These are phyloP conservation scores for Claviceps monticola DNA, from an alignment of 2,329 filamentous ascomycete genomes.

Conservation along the genomic window DNA sequence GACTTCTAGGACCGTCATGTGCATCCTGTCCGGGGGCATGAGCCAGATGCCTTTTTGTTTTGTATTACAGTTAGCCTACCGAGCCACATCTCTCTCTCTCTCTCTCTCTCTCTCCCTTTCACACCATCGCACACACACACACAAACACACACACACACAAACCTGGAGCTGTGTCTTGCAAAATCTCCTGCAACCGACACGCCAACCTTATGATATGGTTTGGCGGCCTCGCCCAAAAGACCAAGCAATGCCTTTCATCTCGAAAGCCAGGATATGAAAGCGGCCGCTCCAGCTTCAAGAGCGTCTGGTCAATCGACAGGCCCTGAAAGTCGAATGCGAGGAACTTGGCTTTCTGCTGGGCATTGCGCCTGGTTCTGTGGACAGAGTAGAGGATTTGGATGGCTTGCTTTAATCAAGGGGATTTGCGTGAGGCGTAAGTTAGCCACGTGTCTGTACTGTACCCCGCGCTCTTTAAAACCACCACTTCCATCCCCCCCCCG, in stretches of 20 bases:
- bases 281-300: constrained; percentile 54
- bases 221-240: constrained; percentile 79
- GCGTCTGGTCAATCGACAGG: constrained; percentile 61
- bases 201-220: constrained; percentile 55
- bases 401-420: constrained; percentile 31
- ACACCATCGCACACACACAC: constrained; percentile 13
- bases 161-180: constrained; percentile 57
- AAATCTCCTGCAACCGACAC: constrained; percentile 49
- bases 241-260: constrained; percentile 70
- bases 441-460: not conserved
- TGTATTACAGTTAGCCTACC: not conserved
- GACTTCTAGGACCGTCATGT: constrained; percentile 76
- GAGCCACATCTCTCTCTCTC: not conserved
- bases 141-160: constrained; percentile 19
- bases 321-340: constrained; percentile 53
- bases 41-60: constrained; percentile 59
- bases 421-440: not conserved
- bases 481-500: too few relatives aligned
- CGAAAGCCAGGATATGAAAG: constrained; percentile 51
- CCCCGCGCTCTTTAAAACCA: too few relatives aligned
- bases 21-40: constrained; percentile 65
- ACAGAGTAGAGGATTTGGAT: constrained; percentile 60
- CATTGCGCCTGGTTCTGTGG: constrained; percentile 64
- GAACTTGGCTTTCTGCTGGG: constrained; percentile 61
- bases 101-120: not conserved